Base-by-base conservation (phyloP, 768 basidiomycete species). In the Boletus barrowsii region DNA sequence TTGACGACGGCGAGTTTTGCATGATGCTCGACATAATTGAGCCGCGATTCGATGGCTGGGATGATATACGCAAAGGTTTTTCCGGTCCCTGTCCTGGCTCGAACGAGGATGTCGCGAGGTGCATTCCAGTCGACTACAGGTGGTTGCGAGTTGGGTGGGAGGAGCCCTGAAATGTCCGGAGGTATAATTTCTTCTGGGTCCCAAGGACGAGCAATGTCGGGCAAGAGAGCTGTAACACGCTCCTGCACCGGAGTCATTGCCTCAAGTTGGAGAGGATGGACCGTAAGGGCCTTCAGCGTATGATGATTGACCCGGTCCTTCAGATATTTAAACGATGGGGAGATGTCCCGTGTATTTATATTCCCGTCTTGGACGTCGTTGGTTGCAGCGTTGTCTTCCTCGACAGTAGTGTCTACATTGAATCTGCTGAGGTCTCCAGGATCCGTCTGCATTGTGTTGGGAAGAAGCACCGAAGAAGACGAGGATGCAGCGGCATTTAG, bases 21-120 rank as follows among this genome's bases (percentile, higher is more conserved):
- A 40, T 75, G 67, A 5, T 72, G 70, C 6, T 81, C 70, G n/a
- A 93, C 68, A 10, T 79, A 72, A 52, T 80, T 79, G 18, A 90
- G 36, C 9, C 94, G 85, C 3, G 86, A 78, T 64, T 95, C 90
- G 57, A 94, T 79, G 7, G 90, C 90, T 10, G 92, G 92, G 18
- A 96, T 78, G 51, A 97, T 82, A 76, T 94, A 96, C 0, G 84
- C 91, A 33, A 93, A 73, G 0, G 92, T 95, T 72, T 95, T 96
- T 32, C 91, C 93, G 0, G 92, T 93, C 29, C 93, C 91, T 0
- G 93, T 93, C 68, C 86, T 88, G 5, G 93, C 89, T 66, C 90
- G 87, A 52, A 95, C 91, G 42, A 96, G 76, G 22, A 95, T 69
- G 68, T 98, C 93, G 6, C 86, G 81, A 10, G 68, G 54, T 9